These are phyloP conservation scores for Saccharomycopsis hybrid DNA, from an alignment of 1,139 yeast genomes.

Conservation along the genomic window DNA sequence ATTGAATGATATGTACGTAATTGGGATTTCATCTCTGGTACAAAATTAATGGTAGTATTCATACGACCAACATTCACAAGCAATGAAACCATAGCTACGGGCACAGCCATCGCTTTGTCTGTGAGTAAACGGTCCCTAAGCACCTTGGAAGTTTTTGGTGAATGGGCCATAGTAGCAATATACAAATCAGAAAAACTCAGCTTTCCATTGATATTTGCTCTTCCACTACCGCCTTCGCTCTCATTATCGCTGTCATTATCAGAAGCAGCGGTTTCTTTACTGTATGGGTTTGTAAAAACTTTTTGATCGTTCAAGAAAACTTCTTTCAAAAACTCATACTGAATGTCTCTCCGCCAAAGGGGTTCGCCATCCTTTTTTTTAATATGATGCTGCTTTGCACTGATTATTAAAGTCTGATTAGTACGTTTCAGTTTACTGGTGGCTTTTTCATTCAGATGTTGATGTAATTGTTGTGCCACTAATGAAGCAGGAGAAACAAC, in stretches of 20 bases:
- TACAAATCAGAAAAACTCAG: slow-evolving; percentile 83
- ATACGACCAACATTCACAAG: slow-evolving; percentile 88
- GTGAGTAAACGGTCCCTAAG: slow-evolving; percentile 67
- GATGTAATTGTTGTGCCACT: neutral
- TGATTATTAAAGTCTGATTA: slow-evolving; percentile 18
- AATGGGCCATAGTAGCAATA: slow-evolving; percentile 73
- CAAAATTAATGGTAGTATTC: slow-evolving; percentile 93
- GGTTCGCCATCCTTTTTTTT: slow-evolving; percentile 93
- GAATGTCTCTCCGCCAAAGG: slow-evolving; percentile 82
- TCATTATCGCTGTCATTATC: slow-evolving; percentile 21
- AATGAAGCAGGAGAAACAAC: neutral
- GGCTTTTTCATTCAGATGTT: neutral
- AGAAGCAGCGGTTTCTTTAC: slow-evolving; percentile 26
- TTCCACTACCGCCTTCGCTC: no score
- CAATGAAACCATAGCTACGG: slow-evolving; percentile 77
- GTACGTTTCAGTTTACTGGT: slow-evolving; percentile 12
- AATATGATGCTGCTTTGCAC: slow-evolving; percentile 53
- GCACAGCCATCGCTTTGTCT: slow-evolving; percentile 57
- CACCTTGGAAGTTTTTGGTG: slow-evolving; percentile 77
- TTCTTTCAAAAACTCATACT: slow-evolving; percentile 65
- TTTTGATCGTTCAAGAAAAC: slow-evolving; percentile 57
- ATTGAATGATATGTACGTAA: slow-evolving; percentile 88
- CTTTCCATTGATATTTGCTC: slow-evolving; percentile 33
- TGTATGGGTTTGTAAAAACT: slow-evolving; percentile 63
- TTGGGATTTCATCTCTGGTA: slow-evolving; percentile 94